These are phyloP conservation scores for Phytophthora vignae DNA, from an alignment of 352 stramenopile genomes.

Conservation along the genomic window DNA sequence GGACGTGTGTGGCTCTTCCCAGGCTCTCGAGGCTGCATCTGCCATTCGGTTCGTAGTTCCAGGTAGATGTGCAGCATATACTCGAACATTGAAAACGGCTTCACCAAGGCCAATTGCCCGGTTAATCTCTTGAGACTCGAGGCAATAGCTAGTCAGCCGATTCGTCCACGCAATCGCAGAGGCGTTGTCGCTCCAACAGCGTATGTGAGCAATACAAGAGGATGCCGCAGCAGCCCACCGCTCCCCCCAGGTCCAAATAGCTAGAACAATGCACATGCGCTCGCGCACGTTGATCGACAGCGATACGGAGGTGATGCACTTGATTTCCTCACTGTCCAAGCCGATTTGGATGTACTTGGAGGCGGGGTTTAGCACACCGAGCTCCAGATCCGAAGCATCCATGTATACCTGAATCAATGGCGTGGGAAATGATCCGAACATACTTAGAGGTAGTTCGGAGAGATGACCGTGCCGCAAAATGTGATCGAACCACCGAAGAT, in stretches of 20 bases:
- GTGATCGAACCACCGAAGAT: too few species aligned
- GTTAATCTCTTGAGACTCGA: not conserved
- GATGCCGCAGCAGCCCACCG: not conserved
- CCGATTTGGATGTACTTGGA: not conserved
- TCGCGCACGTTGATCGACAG: not conserved
- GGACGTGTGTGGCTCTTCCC: not conserved
- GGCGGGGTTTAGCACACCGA: not conserved
- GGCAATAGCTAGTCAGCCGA: not conserved
- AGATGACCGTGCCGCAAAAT: too few species aligned
- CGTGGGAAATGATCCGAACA: too few species aligned
- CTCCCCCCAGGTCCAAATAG: not conserved
- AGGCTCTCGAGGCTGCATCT: not conserved
- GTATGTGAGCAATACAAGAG: too few species aligned
- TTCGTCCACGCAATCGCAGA: not conserved
- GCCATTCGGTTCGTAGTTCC: not conserved
- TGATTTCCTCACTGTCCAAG: not conserved
- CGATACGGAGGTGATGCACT: too few species aligned
- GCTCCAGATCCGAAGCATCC: not conserved
- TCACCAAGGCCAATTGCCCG: slow-evolving; percentile 6
- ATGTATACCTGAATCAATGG: not conserved
- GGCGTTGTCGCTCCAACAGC: slow-evolving; percentile 2
- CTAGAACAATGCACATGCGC: not conserved
- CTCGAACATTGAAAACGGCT: not conserved
- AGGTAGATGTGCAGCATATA: not conserved
- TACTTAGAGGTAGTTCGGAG: too few species aligned